Base-by-base conservation (phyloP, 768 basidiomycete genomes). In the Boletus vinaceobasis region DNA sequence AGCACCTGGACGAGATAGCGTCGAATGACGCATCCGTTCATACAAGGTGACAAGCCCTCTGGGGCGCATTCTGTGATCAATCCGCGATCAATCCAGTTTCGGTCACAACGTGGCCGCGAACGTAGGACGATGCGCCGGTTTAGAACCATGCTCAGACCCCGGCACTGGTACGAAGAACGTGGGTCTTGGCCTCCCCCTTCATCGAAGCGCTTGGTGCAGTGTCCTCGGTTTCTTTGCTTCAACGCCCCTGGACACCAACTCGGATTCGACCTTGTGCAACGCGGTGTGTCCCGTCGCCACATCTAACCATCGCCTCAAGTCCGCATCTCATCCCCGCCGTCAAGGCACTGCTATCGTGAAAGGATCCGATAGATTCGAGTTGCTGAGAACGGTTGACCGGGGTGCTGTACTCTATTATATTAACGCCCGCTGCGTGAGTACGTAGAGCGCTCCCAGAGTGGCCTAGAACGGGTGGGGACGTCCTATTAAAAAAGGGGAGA, bases 201-300 rank as follows among this genome's bases (percentile, higher is more conserved):
- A 60, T n/a, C n/a, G n/a, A n/a, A n/a, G 56, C 43, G 37, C 35
- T 60, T 44, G 49, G 39, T 57, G 65, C 65, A 55, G 61, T 61
- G 65, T 50, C 26, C 17, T 46, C 32, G 38, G 50, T 37, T 43
- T n/a, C 53, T 55, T 61, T 23, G 26, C 32, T 29, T 50, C 44
- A 33, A 32, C 43, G 19, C 42, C 35, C 27, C 37, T 46, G 36
- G 38, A 39, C 15, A 42, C 39, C 9, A 35, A 19, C 8, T 38
- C 48, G 7, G 35, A 5, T 38, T 36, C 31, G 19, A 6, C 45
- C 48, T 53, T 57, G 43, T 48, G 45, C 32, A n/a, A n/a, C 32
- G 47, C 48, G 27, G 42, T 55, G 51, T 49, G 31, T n/a, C 43
- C 21, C 17, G 36, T 37, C 33, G 29, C 19, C 32, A 10, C 36